A percentile compares a stretch with the other conserved stretches of the same genome.
These are phyloP conservation scores for Cryptococcus sp. DNA, from an alignment of 1,284 basidiomycete species.

Conservation along the genomic window DNA sequence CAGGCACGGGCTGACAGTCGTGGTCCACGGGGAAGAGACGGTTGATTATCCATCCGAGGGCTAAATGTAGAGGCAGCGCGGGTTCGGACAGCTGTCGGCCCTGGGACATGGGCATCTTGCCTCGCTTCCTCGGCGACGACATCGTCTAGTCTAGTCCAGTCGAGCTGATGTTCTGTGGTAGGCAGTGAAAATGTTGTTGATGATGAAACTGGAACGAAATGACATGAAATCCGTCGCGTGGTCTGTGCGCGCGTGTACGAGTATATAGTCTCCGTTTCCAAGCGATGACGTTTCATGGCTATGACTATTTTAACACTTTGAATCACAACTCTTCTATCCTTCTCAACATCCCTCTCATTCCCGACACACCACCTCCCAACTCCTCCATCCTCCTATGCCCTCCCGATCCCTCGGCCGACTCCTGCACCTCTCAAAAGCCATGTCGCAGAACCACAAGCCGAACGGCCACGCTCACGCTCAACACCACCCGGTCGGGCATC, in stretches of 20 bases:
- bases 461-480: conserved; percentile 2
- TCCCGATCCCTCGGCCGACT: not conserved
- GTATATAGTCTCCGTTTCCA: not conserved
- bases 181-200: conserved; percentile 1
- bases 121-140: conserved; percentile 15
- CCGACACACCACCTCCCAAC: not conserved
- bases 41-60: conserved; percentile 40
- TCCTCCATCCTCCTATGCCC: too few relatives aligned
- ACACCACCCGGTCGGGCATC: conserved; percentile 1
- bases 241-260: too few relatives aligned
- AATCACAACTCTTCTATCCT: not conserved
- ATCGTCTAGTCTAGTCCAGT: conserved; percentile 1
- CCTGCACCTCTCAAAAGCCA: conserved; percentile 4
- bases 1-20: conserved; percentile 15
- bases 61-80: conserved; percentile 36
- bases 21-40: conserved; percentile 24
- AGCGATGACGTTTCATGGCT: not conserved
- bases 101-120: conserved; percentile 8
- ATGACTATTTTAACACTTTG: not conserved
- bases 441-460: conserved; percentile 12
- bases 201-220: not conserved
- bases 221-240: not conserved
- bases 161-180: not conserved
- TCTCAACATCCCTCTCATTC: not conserved
- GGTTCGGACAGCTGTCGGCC: conserved; percentile 18